These are phyloP conservation scores for Akanthomyces muscarius DNA, from an alignment of 2,329 filamentous ascomycete species.

Conservation along the genomic window DNA sequence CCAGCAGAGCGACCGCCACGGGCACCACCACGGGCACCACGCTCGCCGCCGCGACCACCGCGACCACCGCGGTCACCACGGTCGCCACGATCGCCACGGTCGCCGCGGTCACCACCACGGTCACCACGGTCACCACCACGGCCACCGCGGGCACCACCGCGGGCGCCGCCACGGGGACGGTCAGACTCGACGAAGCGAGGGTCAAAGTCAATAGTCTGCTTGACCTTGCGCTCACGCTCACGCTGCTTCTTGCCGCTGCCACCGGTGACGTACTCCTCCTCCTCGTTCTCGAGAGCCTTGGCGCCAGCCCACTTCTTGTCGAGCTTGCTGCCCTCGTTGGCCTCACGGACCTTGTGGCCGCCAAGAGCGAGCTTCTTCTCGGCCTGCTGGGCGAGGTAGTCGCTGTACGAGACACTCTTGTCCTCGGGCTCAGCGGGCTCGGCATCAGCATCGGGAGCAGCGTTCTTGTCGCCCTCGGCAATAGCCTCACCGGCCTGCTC, in stretches of 20 bases:
- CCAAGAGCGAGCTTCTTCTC: slow-evolving; percentile 74
- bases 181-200: slow-evolving; percentile 73
- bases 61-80: slow-evolving; percentile 40
- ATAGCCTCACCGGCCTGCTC: slow-evolving; percentile 89
- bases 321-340: slow-evolving; percentile 84
- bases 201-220: slow-evolving; percentile 85
- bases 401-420: slow-evolving; percentile 84
- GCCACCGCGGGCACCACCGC: slow-evolving; percentile 51
- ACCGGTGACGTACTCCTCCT: slow-evolving; percentile 73
- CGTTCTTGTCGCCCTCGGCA: slow-evolving; percentile 75
- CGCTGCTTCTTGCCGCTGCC: slow-evolving; percentile 73
- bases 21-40: slow-evolving; percentile 32
- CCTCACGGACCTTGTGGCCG: slow-evolving; percentile 67
- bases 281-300: slow-evolving; percentile 64
- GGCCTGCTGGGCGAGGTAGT: slow-evolving; percentile 72
- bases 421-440: slow-evolving; percentile 66
- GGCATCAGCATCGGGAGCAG: slow-evolving; percentile 45
- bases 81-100: slow-evolving; percentile 36
- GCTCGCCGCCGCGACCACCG: slow-evolving; percentile 35
- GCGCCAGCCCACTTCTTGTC: slow-evolving; percentile 92
- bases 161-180: slow-evolving; percentile 51
- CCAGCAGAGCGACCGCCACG: slow-evolving; percentile 41
- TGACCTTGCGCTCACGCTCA: slow-evolving; percentile 87
- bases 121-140: slow-evolving; percentile 43
- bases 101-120: slow-evolving; percentile 34